Percentiles rank a stretch among this genome's conserved stretches.
Evolutionary conservation across 2,329 filamentous ascomycete species (phyloP).

Genomic region (Ophiostoma sp.): DNA sequence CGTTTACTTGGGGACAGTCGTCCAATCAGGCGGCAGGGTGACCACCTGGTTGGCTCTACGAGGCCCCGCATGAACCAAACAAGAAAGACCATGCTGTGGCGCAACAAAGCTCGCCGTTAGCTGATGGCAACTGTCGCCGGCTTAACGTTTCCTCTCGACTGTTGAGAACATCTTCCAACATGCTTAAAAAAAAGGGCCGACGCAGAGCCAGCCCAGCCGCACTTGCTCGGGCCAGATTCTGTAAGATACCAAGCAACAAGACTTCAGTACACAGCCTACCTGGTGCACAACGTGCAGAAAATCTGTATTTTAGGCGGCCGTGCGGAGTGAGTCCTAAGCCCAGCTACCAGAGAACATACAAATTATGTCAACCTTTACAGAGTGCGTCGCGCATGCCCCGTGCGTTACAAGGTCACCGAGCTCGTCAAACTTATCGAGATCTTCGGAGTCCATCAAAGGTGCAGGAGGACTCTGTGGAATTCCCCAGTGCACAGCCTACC

Average conservation of each 20-base stretch:
- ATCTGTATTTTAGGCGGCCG: no score
- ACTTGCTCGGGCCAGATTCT: not conserved
- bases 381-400: no score
- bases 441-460: no score
- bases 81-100: not conserved
- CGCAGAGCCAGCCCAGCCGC: not conserved
- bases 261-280: not conserved
- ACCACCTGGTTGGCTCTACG: not conserved
- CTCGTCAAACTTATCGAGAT: no score
- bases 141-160: not conserved
- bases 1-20: no score
- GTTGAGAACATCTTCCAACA: not conserved
- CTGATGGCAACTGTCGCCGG: no score
- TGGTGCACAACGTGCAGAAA: not conserved
- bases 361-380: no score
- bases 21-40: not conserved
- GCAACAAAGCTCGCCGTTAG: not conserved
- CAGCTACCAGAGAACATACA: no score
- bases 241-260: not conserved
- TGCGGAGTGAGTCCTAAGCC: no score
- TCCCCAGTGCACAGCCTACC: no score
- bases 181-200: not conserved
- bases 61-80: not conserved
- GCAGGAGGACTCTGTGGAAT: no score
- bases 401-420: no score